Base-by-base conservation (phyloP, 805 yeast genomes). In the Metschnikowia koreensis region DNA sequence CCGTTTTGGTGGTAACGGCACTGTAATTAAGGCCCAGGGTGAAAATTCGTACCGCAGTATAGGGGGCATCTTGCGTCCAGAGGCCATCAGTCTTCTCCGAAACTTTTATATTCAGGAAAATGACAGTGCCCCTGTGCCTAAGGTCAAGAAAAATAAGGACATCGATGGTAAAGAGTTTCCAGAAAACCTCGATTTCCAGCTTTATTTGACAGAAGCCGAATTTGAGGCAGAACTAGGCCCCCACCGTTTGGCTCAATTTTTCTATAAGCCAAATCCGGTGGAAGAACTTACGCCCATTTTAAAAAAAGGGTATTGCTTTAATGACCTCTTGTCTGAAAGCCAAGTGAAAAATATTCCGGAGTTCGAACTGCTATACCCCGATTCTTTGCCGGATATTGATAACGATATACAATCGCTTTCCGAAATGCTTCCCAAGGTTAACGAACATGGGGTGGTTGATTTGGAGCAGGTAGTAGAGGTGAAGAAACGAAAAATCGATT, bases 1-100 rank as follows among this genome's bases (percentile, higher is more conserved):
- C 56, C 70, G 98, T 43, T 94, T 94, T 70, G 99, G 99, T 0
- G 98, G 99, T 0, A 92, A 92, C 66, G 98, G 98, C 0, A 85
- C 96, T 0, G 94, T 93, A 1, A 67, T 90, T 29, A 69, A 76
- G 10, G 76, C 89, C 1, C 60, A 65, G 40, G 57, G 56, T 50
- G 55, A 61, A 48, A 62, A 64, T 37, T 50, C 68, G 50, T 88
- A 87, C 63, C 57, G 62, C 0, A 81, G 87, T 1, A 79, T 79
- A 46, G 97, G 98, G 0, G 97, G 97, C 0, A 73, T 94, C 4
- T 71, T 82, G 58, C 71, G 96, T 48, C 83, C 82, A 51, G 97
- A 92, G 60, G 97, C 97, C 0, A 84, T 94, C 9, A 78, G 88
- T 66, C 67, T 94, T 42, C 71, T 94, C 41, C 76, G 99, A 51